Evolutionary conservation across 352 stramenopile genomes (phyloP).

Genomic region (Thalassiosira livingstoniorum): DNA sequence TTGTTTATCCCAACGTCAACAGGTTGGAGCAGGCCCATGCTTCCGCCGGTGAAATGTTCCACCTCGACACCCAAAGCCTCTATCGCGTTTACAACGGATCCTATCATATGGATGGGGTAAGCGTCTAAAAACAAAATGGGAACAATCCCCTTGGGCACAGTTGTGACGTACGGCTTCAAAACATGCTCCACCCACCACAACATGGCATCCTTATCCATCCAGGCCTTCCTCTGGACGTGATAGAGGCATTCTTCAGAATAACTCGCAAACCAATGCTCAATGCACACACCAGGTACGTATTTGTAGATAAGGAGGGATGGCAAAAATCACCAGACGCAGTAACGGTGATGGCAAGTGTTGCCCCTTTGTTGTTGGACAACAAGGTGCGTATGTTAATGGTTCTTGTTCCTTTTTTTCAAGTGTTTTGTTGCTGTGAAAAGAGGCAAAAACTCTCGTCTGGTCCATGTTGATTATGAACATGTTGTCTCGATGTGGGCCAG

Average conservation of each 20-base stretch:
- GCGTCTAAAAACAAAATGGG: background rate
- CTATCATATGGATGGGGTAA: slow-evolving; percentile 1
- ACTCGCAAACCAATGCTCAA: background rate
- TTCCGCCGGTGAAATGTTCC: background rate
- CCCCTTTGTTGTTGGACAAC: background rate
- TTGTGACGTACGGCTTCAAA: background rate
- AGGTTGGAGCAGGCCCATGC: background rate
- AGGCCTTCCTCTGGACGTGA: slow-evolving; percentile 8
- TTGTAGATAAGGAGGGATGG: slow-evolving; percentile 1
- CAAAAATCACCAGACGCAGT: background rate
- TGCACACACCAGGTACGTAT: background rate
- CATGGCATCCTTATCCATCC: slow-evolving; percentile 10
- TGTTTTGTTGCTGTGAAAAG: background rate
- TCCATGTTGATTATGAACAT: slow-evolving; percentile 23
- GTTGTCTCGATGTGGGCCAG: too few relatives aligned
- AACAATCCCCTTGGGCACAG: background rate
- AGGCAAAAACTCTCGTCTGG: slow-evolving; percentile 3
- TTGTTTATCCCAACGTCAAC: background rate
- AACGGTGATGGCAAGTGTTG: slow-evolving; percentile 1
- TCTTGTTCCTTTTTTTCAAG: background rate
- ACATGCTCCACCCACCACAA: slow-evolving; percentile 4
- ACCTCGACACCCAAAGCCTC: too few relatives aligned
- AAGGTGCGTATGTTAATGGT: background rate
- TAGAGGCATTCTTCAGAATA: background rate
- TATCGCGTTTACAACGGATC: background rate